phyloP scores from a whole-genome alignment of 2,329 filamentous ascomycete genomes.

The Colletotrichum lini region DNA sequence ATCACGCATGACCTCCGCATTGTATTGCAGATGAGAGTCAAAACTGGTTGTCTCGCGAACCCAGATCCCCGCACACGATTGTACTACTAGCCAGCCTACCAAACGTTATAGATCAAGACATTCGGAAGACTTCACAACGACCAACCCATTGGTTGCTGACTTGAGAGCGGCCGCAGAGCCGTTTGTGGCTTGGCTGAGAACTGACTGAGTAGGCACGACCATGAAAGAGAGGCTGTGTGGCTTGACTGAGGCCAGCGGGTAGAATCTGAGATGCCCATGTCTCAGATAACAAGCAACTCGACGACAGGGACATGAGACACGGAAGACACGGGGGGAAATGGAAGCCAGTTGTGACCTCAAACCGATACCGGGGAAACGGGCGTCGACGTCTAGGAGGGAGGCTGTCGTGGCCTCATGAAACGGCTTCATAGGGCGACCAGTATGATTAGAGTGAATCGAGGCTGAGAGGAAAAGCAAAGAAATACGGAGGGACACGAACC shows the following conservation, averaged over 20 bases:
- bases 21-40: conserved; percentile 31
- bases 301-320: conserved; percentile 10
- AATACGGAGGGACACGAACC: not conserved
- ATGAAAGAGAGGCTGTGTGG: conserved; percentile 18
- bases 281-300: conserved; percentile 9
- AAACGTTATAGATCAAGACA: conserved; percentile 47
- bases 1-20: conserved; percentile 28
- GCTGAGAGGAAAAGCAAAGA: conserved; percentile 15
- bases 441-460: conserved; percentile 17
- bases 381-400: not conserved
- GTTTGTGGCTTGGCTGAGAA: conserved; percentile 43
- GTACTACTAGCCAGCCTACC: conserved; percentile 44
- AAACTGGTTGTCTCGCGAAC: conserved; percentile 23
- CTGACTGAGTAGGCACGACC: conserved; percentile 21
- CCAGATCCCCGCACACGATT: conserved; percentile 35
- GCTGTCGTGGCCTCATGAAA: conserved; percentile 6
- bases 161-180: conserved; percentile 18
- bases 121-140: conserved; percentile 40
- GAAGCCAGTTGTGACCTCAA: not conserved
- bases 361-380: not conserved
- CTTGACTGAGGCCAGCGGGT: conserved; percentile 23
- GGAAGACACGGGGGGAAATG: not conserved
- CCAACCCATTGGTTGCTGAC: conserved; percentile 16
- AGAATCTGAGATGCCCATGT: conserved; percentile 6
- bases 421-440: conserved; percentile 31